These are phyloP conservation scores for Solanum appendiculatum DNA, from an alignment of 257 asterid species.

Conservation along the genomic window DNA sequence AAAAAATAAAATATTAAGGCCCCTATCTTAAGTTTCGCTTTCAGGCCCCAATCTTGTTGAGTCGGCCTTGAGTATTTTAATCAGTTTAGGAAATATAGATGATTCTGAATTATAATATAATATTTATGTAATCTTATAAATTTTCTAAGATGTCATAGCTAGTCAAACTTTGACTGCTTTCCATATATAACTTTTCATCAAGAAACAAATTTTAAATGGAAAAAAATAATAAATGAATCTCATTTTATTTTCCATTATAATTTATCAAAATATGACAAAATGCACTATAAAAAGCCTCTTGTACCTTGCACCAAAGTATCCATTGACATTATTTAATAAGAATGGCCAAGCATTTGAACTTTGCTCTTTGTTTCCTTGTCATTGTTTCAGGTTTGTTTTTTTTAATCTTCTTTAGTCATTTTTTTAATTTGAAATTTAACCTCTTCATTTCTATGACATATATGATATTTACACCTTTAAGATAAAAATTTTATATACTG, in stretches of 20 bases:
- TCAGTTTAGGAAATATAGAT: background rate
- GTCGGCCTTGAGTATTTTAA: too few species aligned
- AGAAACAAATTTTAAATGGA: background rate
- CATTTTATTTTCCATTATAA: background rate
- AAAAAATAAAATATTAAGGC: too few species aligned
- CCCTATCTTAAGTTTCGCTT: too few species aligned
- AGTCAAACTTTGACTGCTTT: background rate
- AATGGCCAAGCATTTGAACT: background rate
- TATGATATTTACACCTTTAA: background rate
- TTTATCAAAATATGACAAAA: background rate
- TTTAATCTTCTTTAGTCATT: background rate
- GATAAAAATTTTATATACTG: background rate
- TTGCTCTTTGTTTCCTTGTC: background rate
- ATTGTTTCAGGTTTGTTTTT: background rate
- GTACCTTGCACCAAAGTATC: background rate
- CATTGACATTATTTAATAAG: background rate
- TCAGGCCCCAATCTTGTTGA: too few species aligned
- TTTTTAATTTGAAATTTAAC: background rate
- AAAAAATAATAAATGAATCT: background rate
- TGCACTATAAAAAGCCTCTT: background rate
- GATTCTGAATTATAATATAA: background rate
- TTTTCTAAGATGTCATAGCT: background rate
- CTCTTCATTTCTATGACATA: background rate
- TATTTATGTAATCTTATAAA: background rate
- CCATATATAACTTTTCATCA: background rate